phyloP scores from a whole-genome alignment of 495 filamentous ascomycete species.

The Barbatosphaeria neglecta region DNA sequence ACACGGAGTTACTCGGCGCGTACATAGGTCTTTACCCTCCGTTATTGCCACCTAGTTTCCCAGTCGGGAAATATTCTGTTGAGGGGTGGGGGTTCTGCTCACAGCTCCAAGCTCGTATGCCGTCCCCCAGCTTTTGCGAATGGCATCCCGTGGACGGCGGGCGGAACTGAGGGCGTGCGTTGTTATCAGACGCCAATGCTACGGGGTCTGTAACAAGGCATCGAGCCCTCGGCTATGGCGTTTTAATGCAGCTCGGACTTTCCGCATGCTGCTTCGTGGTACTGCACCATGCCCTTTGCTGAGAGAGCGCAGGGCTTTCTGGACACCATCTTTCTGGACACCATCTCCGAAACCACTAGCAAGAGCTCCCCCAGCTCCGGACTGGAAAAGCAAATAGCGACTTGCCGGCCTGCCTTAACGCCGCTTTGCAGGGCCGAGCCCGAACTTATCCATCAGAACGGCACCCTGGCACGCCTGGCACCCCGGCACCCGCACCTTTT shows the following conservation, averaged over 20 bases:
- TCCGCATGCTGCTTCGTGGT: neutral
- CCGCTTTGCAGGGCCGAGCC: neutral
- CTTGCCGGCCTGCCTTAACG: neutral
- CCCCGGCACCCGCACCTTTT: too few relatives aligned
- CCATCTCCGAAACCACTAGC: too few relatives aligned
- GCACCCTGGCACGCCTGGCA: too few relatives aligned
- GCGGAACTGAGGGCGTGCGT: neutral
- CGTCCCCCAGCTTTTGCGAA: neutral
- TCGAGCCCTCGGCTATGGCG: neutral
- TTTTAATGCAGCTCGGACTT: neutral
- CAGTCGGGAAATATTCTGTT: neutral
- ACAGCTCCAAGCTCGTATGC: neutral
- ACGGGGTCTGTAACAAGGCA: conserved; percentile 7
- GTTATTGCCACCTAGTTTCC: too few relatives aligned
- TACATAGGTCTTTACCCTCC: too few relatives aligned
- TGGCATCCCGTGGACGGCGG: neutral
- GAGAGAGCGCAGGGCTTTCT: neutral
- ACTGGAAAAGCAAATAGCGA: too few relatives aligned
- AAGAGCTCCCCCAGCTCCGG: too few relatives aligned
- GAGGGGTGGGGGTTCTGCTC: neutral
- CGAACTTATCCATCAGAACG: too few relatives aligned
- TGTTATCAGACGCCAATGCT: conserved; percentile 9
- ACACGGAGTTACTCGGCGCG: too few relatives aligned
- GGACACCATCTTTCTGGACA: neutral
- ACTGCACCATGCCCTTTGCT: neutral